A percentile compares a stretch with the other conserved stretches of the same genome.
phyloP scores from a whole-genome alignment of 768 basidiomycete genomes.

The Kwoniella sp. region DNA sequence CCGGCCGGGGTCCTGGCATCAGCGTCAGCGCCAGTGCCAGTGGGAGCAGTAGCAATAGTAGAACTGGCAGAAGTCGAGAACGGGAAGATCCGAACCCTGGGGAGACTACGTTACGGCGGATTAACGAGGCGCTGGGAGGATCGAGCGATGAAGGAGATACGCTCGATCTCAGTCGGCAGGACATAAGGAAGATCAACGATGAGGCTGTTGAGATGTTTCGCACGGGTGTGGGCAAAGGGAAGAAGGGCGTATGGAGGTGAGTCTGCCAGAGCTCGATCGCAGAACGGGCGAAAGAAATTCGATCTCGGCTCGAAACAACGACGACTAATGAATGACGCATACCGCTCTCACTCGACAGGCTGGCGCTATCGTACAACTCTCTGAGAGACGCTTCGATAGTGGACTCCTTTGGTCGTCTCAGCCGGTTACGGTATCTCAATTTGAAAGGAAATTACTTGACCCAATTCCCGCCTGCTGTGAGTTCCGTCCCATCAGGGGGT shows the following conservation, averaged over 20 bases:
- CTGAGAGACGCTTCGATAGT: slow-evolving; percentile 64
- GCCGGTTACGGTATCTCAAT: slow-evolving; percentile 55
- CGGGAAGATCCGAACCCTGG: slow-evolving; percentile 10
- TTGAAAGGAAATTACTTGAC: slow-evolving; percentile 69
- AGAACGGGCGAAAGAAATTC: not conserved
- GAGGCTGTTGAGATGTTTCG: slow-evolving; percentile 78
- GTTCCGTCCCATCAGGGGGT: slow-evolving; percentile 56
- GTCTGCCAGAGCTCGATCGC: slow-evolving; percentile 3
- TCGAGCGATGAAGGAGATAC: slow-evolving; percentile 74
- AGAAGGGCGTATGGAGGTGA: slow-evolving; percentile 55
- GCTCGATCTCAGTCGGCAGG: slow-evolving; percentile 78
- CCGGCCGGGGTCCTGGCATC: no score
- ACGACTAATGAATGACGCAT: not conserved
- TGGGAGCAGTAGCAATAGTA: not conserved
- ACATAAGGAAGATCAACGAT: slow-evolving; percentile 73
- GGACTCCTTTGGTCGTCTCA: slow-evolving; percentile 45
- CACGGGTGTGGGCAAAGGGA: slow-evolving; percentile 62
- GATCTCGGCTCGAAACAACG: not conserved
- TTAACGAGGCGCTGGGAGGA: slow-evolving; percentile 28
- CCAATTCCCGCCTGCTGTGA: slow-evolving; percentile 81
- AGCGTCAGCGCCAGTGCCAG: not conserved
- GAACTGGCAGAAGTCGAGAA: not conserved
- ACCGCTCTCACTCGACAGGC: slow-evolving; percentile 59
- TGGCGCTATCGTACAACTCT: slow-evolving; percentile 83
- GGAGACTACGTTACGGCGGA: slow-evolving; percentile 27